Evolutionary conservation across 176 grass and related monocot species (phyloP), one percentile per base, ranked within the genome.

Genomic region (Triticum timopheevii): DNA sequence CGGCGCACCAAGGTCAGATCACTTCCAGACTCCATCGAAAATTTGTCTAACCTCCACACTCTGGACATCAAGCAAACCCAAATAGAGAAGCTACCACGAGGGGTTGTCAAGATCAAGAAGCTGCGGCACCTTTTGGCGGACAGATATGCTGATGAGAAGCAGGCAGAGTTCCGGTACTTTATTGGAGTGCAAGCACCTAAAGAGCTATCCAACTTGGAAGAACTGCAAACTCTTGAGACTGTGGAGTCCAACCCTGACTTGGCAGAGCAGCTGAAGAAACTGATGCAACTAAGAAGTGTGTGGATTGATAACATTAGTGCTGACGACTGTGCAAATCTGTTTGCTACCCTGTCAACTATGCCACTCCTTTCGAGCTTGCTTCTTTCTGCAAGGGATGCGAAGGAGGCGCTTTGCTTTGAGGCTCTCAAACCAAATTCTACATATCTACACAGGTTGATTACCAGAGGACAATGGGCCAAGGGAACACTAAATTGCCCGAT

Each of bases 181-280:
- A 17, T 52, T 0, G 88, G 88, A 42, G 10, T 90, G 31, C n/a
- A 82, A 86, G 39, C 88, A 65, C 88, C 88, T 13, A 90, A 90
- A 82, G 73, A 28, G 1, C 40, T 90, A 3, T 78, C 31, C 2
- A 86, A 65, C 65, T 6, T 86, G 38, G 27, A 82, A 65, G 79
- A 86, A 33, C 73, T 90, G 1, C 84, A 90, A 42, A 90, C 84
- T 72, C 84, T 90, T 13, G 88, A 90, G 65, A 86, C 88, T 3
- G 50, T 90, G 16, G 30, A 82, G 8, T 65, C 79, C 0, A 90
- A 73, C n/a, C 52, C 52, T 15, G 79, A 70, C n/a, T 86, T 90
- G 30, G 79, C 84, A 2, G 73, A 86, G 17, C 84, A 90, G 17
- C 30, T 90, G 30, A 86, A 78, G 72, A 82, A 82, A 82, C n/a